phyloP scores from a whole-genome alignment of 352 stramenopile species.

The Pythium pyrilobum region DNA sequence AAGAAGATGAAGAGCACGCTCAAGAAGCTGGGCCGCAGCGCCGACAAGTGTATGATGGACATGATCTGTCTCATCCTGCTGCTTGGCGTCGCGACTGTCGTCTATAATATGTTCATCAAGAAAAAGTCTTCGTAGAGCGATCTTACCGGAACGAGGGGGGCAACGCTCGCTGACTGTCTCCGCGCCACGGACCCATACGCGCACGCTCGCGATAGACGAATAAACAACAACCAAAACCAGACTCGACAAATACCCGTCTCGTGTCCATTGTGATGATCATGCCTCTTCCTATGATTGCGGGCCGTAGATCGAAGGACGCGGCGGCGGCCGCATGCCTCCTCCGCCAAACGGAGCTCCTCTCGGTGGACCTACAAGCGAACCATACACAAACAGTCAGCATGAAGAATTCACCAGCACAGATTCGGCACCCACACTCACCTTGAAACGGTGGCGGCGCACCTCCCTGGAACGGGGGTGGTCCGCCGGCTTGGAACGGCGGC shows the following conservation, averaged over 20 bases:
- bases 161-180: too few species aligned
- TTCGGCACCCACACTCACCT: not conserved
- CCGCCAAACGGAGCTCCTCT: conserved; percentile 35
- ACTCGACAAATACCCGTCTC: not conserved
- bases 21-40: conserved; percentile 57
- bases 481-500: conserved; percentile 50
- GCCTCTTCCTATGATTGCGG: conserved; percentile 33
- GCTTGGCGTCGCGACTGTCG: conserved; percentile 74
- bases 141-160: too few species aligned
- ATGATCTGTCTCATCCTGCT: conserved; percentile 87
- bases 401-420: not conserved
- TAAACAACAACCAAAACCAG: too few species aligned
- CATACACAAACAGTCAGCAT: not conserved
- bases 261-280: not conserved
- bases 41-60: conserved; percentile 88
- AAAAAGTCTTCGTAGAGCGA: conserved; percentile 26
- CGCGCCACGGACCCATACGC: not conserved
- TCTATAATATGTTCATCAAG: conserved; percentile 90
- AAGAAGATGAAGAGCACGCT: conserved; percentile 85
- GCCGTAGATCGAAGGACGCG: conserved; percentile 65
- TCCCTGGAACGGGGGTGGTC: conserved; percentile 58
- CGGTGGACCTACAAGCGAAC: conserved; percentile 33
- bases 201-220: not conserved
- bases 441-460: conserved; percentile 10
- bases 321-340: conserved; percentile 33